These are phyloP conservation scores for Phytophthora meadii DNA, from an alignment of 352 stramenopile genomes.

Conservation along the genomic window DNA sequence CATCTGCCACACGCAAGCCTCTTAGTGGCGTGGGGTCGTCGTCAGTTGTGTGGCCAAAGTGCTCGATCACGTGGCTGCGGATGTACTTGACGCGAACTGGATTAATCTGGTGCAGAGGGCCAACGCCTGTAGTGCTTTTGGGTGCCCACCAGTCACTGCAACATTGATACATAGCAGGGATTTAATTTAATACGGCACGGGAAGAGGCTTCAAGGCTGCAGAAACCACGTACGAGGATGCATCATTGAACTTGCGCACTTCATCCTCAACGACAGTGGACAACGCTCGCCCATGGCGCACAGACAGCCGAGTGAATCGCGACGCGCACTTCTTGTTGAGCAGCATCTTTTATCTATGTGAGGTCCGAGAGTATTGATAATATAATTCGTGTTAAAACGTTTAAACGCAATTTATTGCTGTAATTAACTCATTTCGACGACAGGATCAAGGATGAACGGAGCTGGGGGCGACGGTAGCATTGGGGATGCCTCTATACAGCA, in stretches of 20 bases:
- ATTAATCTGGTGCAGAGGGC: slow-evolving; percentile 83
- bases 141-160: slow-evolving; percentile 86
- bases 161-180: not conserved
- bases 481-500: slow-evolving; percentile 25
- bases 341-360: slow-evolving; percentile 27
- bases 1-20: slow-evolving; percentile 67
- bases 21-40: slow-evolving; percentile 62
- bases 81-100: slow-evolving; percentile 89
- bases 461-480: not conserved
- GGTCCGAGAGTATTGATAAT: no score
- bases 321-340: slow-evolving; percentile 7
- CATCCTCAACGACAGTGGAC: slow-evolving; percentile 76
- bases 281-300: slow-evolving; percentile 36
- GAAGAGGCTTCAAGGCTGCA: not conserved
- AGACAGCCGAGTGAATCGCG: not conserved
- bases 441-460: slow-evolving; percentile 25
- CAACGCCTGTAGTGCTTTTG: slow-evolving; percentile 75
- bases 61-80: slow-evolving; percentile 65
- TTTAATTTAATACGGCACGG: not conserved
- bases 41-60: slow-evolving; percentile 60
- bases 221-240: slow-evolving; percentile 61
- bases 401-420: no score
- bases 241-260: slow-evolving; percentile 86
- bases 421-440: not conserved
- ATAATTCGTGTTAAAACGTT: no score